A percentile compares a stretch with the other conserved stretches of the same genome.
Evolutionary conservation across 257 asterid species (phyloP).

Genomic region (Coffea eugenioides): DNA sequence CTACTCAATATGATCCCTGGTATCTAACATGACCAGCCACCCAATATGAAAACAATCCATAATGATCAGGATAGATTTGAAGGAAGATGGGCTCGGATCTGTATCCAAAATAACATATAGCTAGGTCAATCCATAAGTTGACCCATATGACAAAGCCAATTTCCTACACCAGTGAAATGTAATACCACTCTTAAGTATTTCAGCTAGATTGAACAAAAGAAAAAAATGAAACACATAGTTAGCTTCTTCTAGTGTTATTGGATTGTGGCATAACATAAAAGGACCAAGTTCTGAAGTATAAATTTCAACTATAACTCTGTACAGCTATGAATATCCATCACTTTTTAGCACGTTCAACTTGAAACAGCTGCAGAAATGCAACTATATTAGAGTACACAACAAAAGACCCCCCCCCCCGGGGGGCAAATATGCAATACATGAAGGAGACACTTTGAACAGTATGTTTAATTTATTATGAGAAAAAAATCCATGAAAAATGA

Average conservation of each 20-base stretch:
- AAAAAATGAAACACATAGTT: neutral
- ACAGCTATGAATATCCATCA: neutral
- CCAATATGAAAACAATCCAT: neutral
- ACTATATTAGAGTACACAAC: neutral
- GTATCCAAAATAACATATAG: neutral
- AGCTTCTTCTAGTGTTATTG: neutral
- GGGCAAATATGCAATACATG: neutral
- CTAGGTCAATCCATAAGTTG: neutral
- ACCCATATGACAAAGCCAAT: too few relatives aligned
- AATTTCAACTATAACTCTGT: neutral
- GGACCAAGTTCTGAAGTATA: neutral
- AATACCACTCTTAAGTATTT: neutral
- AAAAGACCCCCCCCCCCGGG: neutral
- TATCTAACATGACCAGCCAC: neutral
- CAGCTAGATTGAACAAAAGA: neutral
- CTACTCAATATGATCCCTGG: too few relatives aligned
- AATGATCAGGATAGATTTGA: too few relatives aligned
- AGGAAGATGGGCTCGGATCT: neutral
- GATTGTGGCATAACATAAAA: neutral
- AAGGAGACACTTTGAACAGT: neutral
- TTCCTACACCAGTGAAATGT: neutral
- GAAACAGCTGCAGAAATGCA: neutral
- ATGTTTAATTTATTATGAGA: conserved; percentile 1
- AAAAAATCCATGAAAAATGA: neutral
- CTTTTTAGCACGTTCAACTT: neutral